Conservation (phyloP, 225 moss, liverwort and hornwort genomes). For the Pseudoscleropodium purum region DNA sequence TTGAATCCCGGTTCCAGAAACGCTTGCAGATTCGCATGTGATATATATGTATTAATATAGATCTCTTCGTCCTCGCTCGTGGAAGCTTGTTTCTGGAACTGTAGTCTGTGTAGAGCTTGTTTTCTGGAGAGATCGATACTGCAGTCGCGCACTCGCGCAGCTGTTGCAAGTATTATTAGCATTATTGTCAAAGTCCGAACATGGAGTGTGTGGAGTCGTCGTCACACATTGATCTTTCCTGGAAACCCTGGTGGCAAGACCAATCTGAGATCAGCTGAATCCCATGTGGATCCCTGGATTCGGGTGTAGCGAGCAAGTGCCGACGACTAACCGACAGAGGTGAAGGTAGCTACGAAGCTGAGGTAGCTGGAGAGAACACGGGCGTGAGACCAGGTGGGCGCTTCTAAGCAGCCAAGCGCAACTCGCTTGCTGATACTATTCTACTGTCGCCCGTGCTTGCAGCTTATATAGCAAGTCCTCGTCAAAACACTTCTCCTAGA, state of each 20-base stretch:
- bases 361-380: neutral
- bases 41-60: no score
- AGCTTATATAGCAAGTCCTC: neutral
- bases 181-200: neutral
- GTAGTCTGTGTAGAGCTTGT: neutral
- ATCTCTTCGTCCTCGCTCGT: neutral
- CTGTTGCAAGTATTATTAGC: constrained; percentile 5
- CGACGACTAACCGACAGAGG: neutral
- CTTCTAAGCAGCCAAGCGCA: constrained; percentile 1
- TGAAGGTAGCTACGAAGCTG: neutral
- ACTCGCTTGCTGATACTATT: neutral
- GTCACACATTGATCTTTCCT: neutral
- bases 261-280: neutral
- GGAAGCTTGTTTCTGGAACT: neutral
- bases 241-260: neutral
- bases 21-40: neutral
- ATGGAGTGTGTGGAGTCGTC: neutral
- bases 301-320: neutral
- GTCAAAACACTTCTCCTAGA: neutral
- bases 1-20: neutral
- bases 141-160: no score
- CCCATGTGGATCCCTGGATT: constrained; percentile 1
- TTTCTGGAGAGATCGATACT: neutral
- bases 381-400: neutral
- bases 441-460: neutral